Evolutionary conservation across 208 protist genomes (phyloP).

Genomic region (Blastocrithidia nonstop): DNA sequence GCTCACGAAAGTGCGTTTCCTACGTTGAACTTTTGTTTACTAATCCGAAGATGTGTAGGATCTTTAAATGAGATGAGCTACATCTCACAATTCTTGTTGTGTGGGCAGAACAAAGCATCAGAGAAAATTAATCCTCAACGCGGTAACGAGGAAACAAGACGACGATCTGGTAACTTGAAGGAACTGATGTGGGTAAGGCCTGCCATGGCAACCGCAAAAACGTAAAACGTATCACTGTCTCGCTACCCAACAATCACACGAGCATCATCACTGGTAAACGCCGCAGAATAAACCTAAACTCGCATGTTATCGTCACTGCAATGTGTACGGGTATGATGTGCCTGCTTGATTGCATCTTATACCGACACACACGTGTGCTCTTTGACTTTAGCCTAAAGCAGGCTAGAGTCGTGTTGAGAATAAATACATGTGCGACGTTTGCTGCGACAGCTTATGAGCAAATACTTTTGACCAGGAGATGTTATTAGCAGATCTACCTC

Average conservation of each 20-base stretch:
- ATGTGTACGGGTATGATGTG: too few species aligned
- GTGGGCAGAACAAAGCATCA: slow-evolving; percentile 29
- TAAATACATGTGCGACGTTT: slow-evolving; percentile 31
- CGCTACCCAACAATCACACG: slow-evolving; percentile 41
- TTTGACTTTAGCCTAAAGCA: too few species aligned
- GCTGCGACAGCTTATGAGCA: slow-evolving; percentile 49
- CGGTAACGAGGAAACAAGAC: slow-evolving; percentile 42
- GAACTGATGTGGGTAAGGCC: slow-evolving; percentile 15
- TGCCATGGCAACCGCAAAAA: slow-evolving; percentile 27
- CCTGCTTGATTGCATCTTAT: too few species aligned
- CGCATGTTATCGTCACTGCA: slow-evolving; percentile 5
- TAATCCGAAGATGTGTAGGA: too few species aligned
- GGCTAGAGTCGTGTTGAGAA: slow-evolving; percentile 17
- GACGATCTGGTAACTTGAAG: slow-evolving; percentile 40
- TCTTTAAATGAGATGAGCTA: too few species aligned
- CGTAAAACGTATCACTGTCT: slow-evolving; percentile 44
- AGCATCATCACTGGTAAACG: slow-evolving; percentile 31
- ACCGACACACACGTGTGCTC: too few species aligned
- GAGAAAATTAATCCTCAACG: slow-evolving; percentile 22
- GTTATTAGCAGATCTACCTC: slow-evolving; percentile 39
- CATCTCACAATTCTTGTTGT: slow-evolving; percentile 37
- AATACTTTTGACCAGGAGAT: slow-evolving; percentile 38
- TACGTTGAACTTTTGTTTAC: slow-evolving; percentile 52
- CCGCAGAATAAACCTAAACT: slow-evolving; percentile 33
- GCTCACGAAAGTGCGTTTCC: slow-evolving; percentile 55